Base-by-base conservation (phyloP, 2,329 filamentous ascomycete species). In the Ceratocystis smalleyi region DNA sequence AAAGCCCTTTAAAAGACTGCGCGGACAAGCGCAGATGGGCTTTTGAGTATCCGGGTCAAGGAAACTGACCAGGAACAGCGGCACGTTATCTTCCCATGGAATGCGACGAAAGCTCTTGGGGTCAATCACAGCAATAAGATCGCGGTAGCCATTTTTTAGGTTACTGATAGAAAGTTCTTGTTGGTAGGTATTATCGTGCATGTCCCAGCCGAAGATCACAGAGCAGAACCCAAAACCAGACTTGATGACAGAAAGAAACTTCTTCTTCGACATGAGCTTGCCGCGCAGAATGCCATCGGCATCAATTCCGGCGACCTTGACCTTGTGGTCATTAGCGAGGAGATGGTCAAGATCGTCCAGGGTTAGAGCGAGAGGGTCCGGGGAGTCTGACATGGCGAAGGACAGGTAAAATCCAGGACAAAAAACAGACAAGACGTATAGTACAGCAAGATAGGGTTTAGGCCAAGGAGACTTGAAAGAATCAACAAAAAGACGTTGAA, bases 171-270 rank as follows among this genome's bases (percentile, higher is more conserved):
- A 82, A 68, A 96, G 82, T 75, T 96, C 91, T 70, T 81, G 84
- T 73, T 89, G 86, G 74, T 96, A 96, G 10, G 89, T 95, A 77
- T 84, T 81, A 72, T 96, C 91, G 75, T 96, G 91, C 89, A 96
- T 95, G 75, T 96, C 91, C 91, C 91, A 96, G 73, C 91, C 91
- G 71, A 95, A 96, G 68, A 96, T 84, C 69, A 96, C 90, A 22
- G 88, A 94, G 78, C 91, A 96, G 79, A 96, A 96, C 63, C 91
- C 91, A 70, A 96, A 96, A 62, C 91, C 91, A 55, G 84, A 81
- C 51, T 82, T 75, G n/a, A 86, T 86, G 63, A 96, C 82, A 35
- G 88, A 89, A 45, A 96, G 78, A 74, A 96, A 96, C 77, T 96
- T 96, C 73, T 86, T 87, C 80, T 95, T 95, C 70, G 89, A 89